Conservation (phyloP, 768 basidiomycete species). For the Dioszegia aurantiaca region DNA sequence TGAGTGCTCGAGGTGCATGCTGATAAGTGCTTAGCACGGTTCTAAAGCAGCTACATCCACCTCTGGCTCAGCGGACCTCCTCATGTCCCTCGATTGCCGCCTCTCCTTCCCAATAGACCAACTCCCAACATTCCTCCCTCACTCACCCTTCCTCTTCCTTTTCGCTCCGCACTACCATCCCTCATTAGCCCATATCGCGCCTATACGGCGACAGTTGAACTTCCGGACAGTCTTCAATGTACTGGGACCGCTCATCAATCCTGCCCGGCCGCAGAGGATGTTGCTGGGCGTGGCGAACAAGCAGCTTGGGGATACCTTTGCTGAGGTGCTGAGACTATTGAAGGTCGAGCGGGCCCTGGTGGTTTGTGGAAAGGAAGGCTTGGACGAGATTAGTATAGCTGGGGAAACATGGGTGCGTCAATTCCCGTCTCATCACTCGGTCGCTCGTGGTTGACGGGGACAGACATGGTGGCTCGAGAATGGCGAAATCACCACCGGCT, state of each 20-base stretch:
- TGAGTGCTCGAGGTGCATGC: no score
- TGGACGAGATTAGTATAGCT: conserved; percentile 95
- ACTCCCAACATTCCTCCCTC: conserved; percentile 57
- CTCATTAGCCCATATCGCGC: conserved; percentile 72
- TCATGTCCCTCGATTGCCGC: conserved; percentile 74
- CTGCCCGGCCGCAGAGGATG: conserved; percentile 79
- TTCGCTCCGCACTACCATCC: conserved; percentile 94
- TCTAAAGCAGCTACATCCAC: conserved; percentile 80
- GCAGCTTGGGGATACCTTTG: conserved; percentile 77
- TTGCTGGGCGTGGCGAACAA: conserved; percentile 83
- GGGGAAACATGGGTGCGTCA: conserved; percentile 79
- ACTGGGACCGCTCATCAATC: conserved; percentile 90
- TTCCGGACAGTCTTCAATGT: conserved; percentile 97
- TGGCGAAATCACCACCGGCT: conserved; percentile 63
- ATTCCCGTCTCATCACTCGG: background rate
- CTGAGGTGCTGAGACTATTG: conserved; percentile 66
- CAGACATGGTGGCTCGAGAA: conserved; percentile 64
- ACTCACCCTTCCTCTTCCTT: conserved; percentile 80
- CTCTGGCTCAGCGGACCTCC: conserved; percentile 88
- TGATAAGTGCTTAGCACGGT: no score
- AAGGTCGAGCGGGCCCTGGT: conserved; percentile 82
- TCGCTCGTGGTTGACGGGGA: background rate
- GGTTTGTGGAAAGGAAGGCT: conserved; percentile 83
- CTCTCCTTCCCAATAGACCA: conserved; percentile 61
- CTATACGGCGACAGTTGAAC: conserved; percentile 78